phyloP scores from a whole-genome alignment of 2,329 filamentous ascomycete genomes.

The Phaeosphaeriaceae sp. region DNA sequence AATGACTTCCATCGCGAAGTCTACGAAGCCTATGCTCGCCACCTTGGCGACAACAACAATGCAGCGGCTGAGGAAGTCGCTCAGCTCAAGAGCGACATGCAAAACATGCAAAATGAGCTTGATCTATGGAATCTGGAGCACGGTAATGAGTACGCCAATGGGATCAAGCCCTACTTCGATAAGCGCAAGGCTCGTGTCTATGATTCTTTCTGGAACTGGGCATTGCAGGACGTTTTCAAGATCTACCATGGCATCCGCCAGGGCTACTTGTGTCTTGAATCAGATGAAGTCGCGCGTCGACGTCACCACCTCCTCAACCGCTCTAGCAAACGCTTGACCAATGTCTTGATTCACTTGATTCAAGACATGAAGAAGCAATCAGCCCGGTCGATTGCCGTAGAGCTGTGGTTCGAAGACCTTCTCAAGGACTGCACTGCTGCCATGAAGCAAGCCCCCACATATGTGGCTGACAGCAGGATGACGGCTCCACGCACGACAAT shows the following conservation, averaged over 20 bases:
- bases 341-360: constrained; percentile 13
- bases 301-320: constrained; percentile 13
- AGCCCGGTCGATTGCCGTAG: constrained; percentile 5
- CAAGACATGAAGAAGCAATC: constrained; percentile 12
- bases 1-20: constrained; percentile 17
- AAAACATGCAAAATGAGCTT: constrained; percentile 19
- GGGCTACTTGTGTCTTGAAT: constrained; percentile 8
- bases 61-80: constrained; percentile 12
- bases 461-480: constrained; percentile 9
- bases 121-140: constrained; percentile 24
- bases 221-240: constrained; percentile 22
- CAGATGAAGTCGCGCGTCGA: constrained; percentile 10
- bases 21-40: constrained; percentile 17
- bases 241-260: constrained; percentile 17
- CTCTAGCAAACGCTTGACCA: constrained; percentile 14
- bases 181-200: constrained; percentile 21
- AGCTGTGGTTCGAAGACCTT: constrained; percentile 19
- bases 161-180: constrained; percentile 24
- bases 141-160: constrained; percentile 20
- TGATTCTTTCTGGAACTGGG: constrained; percentile 29
- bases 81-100: constrained; percentile 14
- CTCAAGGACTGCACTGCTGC: constrained; percentile 12
- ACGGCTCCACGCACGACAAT: constrained; percentile 14
- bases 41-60: constrained; percentile 16
- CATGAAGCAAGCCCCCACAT: constrained; percentile 7